phyloP scores from a whole-genome alignment of 2,329 filamentous ascomycete genomes.

The Dactylella cylindrospora region DNA sequence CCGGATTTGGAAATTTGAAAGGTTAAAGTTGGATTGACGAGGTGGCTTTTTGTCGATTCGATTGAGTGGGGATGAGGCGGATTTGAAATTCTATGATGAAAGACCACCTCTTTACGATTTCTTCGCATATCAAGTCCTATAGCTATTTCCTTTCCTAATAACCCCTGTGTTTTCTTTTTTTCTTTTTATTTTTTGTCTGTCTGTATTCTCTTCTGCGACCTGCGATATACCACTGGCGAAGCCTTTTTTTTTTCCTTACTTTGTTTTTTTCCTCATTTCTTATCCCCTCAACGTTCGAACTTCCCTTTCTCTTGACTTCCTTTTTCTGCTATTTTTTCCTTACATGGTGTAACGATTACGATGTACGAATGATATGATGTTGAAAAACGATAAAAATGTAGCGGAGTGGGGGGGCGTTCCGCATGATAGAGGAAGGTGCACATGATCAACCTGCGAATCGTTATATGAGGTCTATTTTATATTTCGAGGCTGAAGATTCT shows the following conservation, averaged over 20 bases:
- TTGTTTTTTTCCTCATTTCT: neutral
- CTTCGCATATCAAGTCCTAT: neutral
- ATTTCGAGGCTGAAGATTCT: too few relatives aligned
- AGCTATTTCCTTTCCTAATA: neutral
- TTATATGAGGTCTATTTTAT: constrained; percentile 25
- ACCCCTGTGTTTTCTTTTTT: neutral
- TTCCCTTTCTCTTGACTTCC: neutral
- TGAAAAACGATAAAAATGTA: constrained; percentile 1
- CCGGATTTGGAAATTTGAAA: too few relatives aligned
- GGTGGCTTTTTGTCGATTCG: too few relatives aligned
- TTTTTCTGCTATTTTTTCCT: neutral
- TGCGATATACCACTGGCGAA: constrained; percentile 34
- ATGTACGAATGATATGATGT: too few relatives aligned
- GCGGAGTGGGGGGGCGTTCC: neutral
- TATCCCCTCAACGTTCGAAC: neutral
- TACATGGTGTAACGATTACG: constrained; percentile 24
- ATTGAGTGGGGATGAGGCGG: too few relatives aligned
- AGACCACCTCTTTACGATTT: too few relatives aligned
- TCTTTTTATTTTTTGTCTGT: neutral
- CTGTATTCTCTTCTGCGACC: constrained; percentile 1
- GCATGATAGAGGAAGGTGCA: too few relatives aligned
- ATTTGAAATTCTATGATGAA: too few relatives aligned
- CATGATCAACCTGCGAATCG: too few relatives aligned
- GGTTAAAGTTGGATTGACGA: too few relatives aligned
- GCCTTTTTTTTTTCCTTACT: neutral